phyloP scores from a whole-genome alignment of 768 basidiomycete genomes.

The Kwoniella pini region DNA sequence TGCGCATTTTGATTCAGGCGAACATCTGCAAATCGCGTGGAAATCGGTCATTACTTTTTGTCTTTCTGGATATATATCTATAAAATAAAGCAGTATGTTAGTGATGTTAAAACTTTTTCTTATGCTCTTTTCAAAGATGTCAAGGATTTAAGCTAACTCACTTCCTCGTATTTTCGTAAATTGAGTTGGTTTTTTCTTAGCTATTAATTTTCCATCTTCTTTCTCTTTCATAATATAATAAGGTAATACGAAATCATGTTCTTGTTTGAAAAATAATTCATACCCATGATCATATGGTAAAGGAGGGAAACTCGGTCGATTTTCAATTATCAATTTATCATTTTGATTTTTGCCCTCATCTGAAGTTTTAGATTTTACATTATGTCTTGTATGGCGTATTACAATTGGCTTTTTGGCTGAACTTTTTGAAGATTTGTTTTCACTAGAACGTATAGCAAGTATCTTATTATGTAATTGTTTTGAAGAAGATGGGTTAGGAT shows the following conservation, averaged over 20 bases:
- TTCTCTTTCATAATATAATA: constrained; percentile 45
- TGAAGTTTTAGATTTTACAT: too few relatives aligned
- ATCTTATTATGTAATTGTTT: constrained; percentile 32
- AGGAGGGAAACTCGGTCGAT: constrained; percentile 35
- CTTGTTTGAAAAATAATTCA: constrained; percentile 36
- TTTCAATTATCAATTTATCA: background rate
- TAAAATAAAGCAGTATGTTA: too few relatives aligned
- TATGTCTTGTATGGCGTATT: background rate
- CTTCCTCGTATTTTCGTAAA: constrained; percentile 39
- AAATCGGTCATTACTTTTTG: constrained; percentile 16
- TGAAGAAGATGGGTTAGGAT: constrained; percentile 28
- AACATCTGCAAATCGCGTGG: constrained; percentile 50
- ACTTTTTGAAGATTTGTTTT: constrained; percentile 1
- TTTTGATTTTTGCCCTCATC: too few relatives aligned
- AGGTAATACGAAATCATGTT: constrained; percentile 46
- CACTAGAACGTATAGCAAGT: background rate
- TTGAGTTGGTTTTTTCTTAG: constrained; percentile 40
- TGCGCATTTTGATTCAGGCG: constrained; percentile 45
- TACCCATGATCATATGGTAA: constrained; percentile 42
- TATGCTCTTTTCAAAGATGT: too few relatives aligned
- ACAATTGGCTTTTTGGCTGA: background rate
- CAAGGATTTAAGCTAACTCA: constrained; percentile 36
- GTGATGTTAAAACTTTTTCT: too few relatives aligned
- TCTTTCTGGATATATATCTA: constrained; percentile 46
- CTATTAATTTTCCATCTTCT: constrained; percentile 38